Evolutionary conservation across 306 rosid species (phyloP), one percentile per base, ranked within the genome.

Genomic region (Cicer chorassanicum): DNA sequence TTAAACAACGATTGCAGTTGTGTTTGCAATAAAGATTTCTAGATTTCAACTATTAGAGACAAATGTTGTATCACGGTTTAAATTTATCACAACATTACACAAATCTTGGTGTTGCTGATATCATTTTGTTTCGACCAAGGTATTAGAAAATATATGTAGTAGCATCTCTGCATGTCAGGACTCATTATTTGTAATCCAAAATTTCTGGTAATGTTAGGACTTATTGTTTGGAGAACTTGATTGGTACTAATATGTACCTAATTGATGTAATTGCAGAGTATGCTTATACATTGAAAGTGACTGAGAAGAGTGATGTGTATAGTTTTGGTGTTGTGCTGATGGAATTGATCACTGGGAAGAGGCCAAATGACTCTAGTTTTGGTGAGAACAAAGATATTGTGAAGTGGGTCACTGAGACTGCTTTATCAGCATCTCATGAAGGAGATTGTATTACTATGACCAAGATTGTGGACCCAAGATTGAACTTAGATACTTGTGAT

Each of bases 271-370:
- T 64, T 78, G 63, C 81, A 89, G 90, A 89, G 45, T 89, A 87
- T 40, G 95, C 84, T 4, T 90, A 90, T 69, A 94, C 98, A 1
- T 44, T 86, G 29, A 88, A 85, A 71, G 90, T 88, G 36, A 94
- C 83, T 0, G 96, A 90, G 84, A 91, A 94, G 82, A 91, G 96
- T 2, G 97, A 91, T 19, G 91, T 91, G 1, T 91, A 91, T 68
- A 94, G 96, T 56, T 94, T 82, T 53, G 98, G 98, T 4, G 92
- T 91, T 65, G 86, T 91, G 80, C 50, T 94, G 44, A 75, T 91
- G 87, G 97, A 94, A 62, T 9, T 94, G 60, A 77, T 94, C 6
- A 91, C 88, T 0, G 98, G 95, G 0, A 94, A 88, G 84, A 82
- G 92, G 79, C 98, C 98, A 34, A 91, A 83, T 45, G 98, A 94